phyloP scores from a whole-genome alignment of 2,329 filamentous ascomycete species.

The Neopestalotiopsis sp. region DNA sequence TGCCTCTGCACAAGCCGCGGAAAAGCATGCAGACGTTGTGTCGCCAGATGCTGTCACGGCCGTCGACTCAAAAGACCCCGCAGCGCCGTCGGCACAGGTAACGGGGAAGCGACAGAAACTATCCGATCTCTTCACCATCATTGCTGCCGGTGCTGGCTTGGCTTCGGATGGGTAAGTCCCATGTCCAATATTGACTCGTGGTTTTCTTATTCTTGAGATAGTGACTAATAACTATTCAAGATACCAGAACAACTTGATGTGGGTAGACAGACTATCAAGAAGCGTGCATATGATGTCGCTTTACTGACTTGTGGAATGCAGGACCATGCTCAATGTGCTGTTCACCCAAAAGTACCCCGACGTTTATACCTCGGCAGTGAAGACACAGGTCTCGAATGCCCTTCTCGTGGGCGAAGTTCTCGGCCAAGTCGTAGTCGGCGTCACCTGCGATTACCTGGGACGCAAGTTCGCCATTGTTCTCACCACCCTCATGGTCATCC shows the following conservation, averaged over 20 bases:
- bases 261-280: not conserved
- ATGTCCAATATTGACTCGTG: not conserved
- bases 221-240: not conserved
- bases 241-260: slow-evolving; percentile 19
- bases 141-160: slow-evolving; percentile 12
- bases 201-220: not conserved
- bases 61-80: slow-evolving; percentile 11
- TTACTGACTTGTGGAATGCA: not conserved
- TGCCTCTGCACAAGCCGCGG: not conserved
- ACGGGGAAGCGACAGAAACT: slow-evolving; percentile 11
- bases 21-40: slow-evolving; percentile 5
- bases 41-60: slow-evolving; percentile 4
- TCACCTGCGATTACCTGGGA: slow-evolving; percentile 50
- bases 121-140: slow-evolving; percentile 18
- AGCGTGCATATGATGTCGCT: not conserved
- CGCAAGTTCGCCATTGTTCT: slow-evolving; percentile 50
- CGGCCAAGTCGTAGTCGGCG: slow-evolving; percentile 44
- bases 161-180: slow-evolving; percentile 14
- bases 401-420: slow-evolving; percentile 47
- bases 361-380: slow-evolving; percentile 38
- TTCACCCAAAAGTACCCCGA: slow-evolving; percentile 29
- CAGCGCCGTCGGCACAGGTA: slow-evolving; percentile 14
- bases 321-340: slow-evolving; percentile 18
- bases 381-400: slow-evolving; percentile 44
- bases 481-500: slow-evolving; percentile 50